phyloP scores from a whole-genome alignment of 768 basidiomycete species.

The Gymnopilus dilepis region DNA sequence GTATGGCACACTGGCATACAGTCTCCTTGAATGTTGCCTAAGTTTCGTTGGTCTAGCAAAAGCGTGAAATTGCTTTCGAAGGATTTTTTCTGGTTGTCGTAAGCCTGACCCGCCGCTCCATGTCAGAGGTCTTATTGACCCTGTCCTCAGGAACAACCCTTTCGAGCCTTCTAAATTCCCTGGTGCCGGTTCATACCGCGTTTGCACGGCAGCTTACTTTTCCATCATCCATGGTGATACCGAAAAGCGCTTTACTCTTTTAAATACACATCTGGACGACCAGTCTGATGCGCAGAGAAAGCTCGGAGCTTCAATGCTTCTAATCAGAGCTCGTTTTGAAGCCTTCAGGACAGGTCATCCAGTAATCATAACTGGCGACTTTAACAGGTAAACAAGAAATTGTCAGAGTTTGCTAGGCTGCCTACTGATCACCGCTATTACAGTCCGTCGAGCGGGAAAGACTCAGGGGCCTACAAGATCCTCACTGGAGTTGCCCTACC shows the following conservation, averaged over 20 bases:
- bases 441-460: slow-evolving; percentile 45
- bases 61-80: not conserved
- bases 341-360: slow-evolving; percentile 43
- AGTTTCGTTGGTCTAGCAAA: not conserved
- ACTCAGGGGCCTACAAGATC: slow-evolving; percentile 57
- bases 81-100: slow-evolving; percentile 58
- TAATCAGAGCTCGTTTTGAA: slow-evolving; percentile 55
- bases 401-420: too few relatives aligned
- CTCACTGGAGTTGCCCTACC: slow-evolving; percentile 48
- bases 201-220: not conserved
- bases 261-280: slow-evolving; percentile 63
- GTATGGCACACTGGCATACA: slow-evolving; percentile 25
- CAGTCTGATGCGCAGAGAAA: slow-evolving; percentile 55
- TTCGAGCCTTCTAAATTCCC: slow-evolving; percentile 5
- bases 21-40: not conserved
- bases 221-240: not conserved
- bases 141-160: not conserved
- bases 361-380: slow-evolving; percentile 58
- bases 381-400: slow-evolving; percentile 41
- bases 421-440: not conserved
- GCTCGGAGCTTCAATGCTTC: slow-evolving; percentile 56
- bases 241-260: slow-evolving; percentile 35
- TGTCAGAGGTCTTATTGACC: not conserved
- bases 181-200: not conserved
- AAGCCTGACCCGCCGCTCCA: slow-evolving; percentile 28